Conservation (phyloP, 345 rosid genomes). For the Gossypium raimondii region DNA sequence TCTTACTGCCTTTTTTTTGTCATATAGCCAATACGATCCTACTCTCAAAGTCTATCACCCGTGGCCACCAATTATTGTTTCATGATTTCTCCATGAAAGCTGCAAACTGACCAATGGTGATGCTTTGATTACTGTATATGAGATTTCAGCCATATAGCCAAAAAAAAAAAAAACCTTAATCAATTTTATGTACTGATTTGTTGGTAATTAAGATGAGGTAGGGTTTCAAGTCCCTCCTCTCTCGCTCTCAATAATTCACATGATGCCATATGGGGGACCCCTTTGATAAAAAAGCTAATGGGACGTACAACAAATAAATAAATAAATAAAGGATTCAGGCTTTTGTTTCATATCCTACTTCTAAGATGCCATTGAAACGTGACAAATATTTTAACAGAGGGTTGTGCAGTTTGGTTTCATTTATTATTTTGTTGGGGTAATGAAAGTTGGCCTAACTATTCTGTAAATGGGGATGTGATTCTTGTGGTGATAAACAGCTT, state of each 20-base stretch:
- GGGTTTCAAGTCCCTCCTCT: background rate
- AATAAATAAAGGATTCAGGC: too few species aligned
- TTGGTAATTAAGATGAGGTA: background rate
- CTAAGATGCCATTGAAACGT: too few species aligned
- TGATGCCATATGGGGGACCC: background rate
- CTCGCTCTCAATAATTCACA: conserved; percentile 4
- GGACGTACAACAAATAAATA: background rate
- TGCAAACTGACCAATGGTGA: background rate
- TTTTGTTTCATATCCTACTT: too few species aligned
- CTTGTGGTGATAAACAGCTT: background rate
- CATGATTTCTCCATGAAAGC: conserved; percentile 8
- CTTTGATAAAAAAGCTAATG: conserved; percentile 6
- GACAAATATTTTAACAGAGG: too few species aligned
- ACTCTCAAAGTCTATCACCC: background rate
- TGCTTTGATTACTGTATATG: background rate
- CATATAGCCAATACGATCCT: background rate
- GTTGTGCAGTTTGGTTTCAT: too few species aligned
- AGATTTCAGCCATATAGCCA: background rate
- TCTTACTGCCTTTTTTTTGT: conserved; percentile 1
- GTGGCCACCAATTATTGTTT: background rate
- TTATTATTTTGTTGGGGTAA: too few species aligned
- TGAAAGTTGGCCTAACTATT: background rate
- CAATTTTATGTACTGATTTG: background rate
- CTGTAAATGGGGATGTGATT: background rate
- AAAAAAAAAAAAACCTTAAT: background rate